Percentiles rank a stretch among this genome's conserved stretches.
Conservation (phyloP, 176 grass and related monocot species). For the Cenchrus americanus region DNA sequence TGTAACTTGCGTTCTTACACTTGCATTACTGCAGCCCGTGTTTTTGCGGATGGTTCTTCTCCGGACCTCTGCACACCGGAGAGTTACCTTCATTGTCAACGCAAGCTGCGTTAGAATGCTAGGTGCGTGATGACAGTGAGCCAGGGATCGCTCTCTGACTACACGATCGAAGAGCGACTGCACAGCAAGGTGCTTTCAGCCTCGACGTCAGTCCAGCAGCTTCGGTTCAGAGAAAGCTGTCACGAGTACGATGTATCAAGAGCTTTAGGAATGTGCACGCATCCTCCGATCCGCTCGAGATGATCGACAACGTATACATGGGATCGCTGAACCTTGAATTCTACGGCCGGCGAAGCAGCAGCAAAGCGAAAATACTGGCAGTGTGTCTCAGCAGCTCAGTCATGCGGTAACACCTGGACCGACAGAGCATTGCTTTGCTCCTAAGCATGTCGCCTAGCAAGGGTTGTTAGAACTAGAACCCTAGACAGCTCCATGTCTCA, state of each 20-base stretch:
- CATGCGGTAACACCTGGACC: slow-evolving; percentile 27
- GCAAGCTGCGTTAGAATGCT: too few species aligned
- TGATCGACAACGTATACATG: background rate
- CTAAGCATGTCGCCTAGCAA: slow-evolving; percentile 48
- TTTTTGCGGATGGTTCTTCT: background rate
- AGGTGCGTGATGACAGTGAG: background rate
- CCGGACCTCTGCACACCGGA: too few species aligned
- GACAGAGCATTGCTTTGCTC: slow-evolving; percentile 44
- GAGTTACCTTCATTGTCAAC: too few species aligned
- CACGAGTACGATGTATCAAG: background rate
- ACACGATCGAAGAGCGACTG: background rate
- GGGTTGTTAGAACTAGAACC: background rate
- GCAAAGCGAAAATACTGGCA: background rate
- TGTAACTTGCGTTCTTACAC: background rate
- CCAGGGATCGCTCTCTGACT: background rate
- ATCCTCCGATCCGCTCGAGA: background rate
- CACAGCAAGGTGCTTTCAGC: background rate
- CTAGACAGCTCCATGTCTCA: slow-evolving; percentile 13
- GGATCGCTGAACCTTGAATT: slow-evolving; percentile 3
- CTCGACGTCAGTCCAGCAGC: background rate
- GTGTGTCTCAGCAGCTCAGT: background rate
- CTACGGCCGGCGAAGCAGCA: background rate
- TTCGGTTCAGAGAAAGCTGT: slow-evolving; percentile 11
- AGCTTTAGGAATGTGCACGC: slow-evolving; percentile 2
- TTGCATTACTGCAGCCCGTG: too few species aligned